phyloP scores from a whole-genome alignment of 2,329 filamentous ascomycete genomes.

The Ceratocystis lukuohia region DNA sequence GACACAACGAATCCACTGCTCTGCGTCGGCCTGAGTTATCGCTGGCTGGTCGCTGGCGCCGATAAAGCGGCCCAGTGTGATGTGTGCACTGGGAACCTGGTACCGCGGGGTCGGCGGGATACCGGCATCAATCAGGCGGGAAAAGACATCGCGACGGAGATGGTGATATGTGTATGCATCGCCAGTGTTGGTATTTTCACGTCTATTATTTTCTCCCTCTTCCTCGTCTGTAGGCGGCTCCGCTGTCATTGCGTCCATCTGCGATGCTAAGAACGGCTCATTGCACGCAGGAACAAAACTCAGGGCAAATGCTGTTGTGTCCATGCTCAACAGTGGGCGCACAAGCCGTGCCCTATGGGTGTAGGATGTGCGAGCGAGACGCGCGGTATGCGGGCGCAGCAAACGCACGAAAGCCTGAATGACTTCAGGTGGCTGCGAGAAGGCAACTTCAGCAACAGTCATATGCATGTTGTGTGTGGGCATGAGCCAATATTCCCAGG shows the following conservation, averaged over 20 bases:
- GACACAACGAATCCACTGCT: constrained; percentile 55
- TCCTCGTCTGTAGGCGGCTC: background rate
- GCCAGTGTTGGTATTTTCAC: constrained; percentile 24
- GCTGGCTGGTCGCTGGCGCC: background rate
- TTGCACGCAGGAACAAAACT: constrained; percentile 72
- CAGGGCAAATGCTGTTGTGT: constrained; percentile 71
- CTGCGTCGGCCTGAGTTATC: constrained; percentile 41
- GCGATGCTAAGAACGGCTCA: constrained; percentile 30
- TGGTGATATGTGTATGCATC: constrained; percentile 82
- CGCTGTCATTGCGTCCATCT: constrained; percentile 7
- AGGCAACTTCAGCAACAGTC: constrained; percentile 73
- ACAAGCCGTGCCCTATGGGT: constrained; percentile 59
- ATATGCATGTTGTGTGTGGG: constrained; percentile 66
- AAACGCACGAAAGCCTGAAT: constrained; percentile 48
- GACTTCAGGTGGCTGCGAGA: constrained; percentile 57
- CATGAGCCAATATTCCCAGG: constrained; percentile 71
- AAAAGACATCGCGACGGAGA: constrained; percentile 65
- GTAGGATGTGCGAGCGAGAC: constrained; percentile 53
- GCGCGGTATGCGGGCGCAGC: constrained; percentile 42
- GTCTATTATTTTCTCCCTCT: background rate
- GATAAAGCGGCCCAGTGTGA: constrained; percentile 76
- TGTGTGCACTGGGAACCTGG: constrained; percentile 76
- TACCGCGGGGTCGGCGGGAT: constrained; percentile 55
- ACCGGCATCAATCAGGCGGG: constrained; percentile 45
- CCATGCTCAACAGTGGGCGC: constrained; percentile 71